phyloP scores from a whole-genome alignment of 1,139 yeast species.

The Keqinozyma sinolaborantium region DNA sequence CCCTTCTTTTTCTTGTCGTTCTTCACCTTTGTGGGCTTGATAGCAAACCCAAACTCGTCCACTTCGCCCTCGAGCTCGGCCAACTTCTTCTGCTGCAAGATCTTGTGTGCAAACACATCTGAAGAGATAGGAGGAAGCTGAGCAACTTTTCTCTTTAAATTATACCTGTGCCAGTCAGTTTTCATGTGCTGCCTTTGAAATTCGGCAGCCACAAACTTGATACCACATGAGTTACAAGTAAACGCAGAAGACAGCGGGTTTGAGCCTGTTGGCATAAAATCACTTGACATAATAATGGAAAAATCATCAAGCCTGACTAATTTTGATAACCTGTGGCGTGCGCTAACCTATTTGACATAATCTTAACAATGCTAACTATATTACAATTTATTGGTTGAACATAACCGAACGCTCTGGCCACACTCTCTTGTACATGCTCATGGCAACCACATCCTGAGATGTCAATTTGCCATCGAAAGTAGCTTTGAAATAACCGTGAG shows the following conservation, averaged over 20 bases:
- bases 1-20: conserved; percentile 7
- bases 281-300: conserved; percentile 1
- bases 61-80: conserved; percentile 37
- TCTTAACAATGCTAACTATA: background rate
- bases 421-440: conserved; percentile 89
- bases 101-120: conserved; percentile 77
- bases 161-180: conserved; percentile 94
- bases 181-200: conserved; percentile 91
- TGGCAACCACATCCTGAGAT: conserved; percentile 90
- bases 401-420: conserved; percentile 65
- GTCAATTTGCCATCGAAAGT: conserved; percentile 88
- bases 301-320: background rate
- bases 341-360: too few relatives aligned
- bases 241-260: conserved; percentile 36
- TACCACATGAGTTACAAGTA: conserved; percentile 87
- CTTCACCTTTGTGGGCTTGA: conserved; percentile 21
- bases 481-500: conserved; percentile 97
- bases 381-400: conserved; percentile 21
- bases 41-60: conserved; percentile 65
- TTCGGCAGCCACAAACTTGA: conserved; percentile 73
- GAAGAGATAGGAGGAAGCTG: conserved; percentile 75
- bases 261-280: conserved; percentile 28
- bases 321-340: background rate
- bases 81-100: conserved; percentile 29
- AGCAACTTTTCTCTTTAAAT: conserved; percentile 89